phyloP scores from a whole-genome alignment of 2,329 filamentous ascomycete genomes.

The Pseudocercospora fuligena region DNA sequence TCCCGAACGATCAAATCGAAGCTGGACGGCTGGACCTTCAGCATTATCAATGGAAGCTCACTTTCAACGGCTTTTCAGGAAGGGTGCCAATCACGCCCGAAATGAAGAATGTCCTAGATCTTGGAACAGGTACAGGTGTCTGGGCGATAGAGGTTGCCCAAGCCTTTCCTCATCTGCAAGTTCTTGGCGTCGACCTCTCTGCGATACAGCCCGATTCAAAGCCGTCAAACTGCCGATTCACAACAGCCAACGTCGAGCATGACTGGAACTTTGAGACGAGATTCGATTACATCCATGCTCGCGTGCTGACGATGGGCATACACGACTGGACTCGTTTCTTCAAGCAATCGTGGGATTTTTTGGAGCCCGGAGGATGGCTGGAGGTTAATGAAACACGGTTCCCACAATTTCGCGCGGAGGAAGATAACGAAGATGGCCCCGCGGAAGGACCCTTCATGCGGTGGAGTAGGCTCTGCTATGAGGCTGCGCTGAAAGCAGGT shows the following conservation, averaged over 20 bases:
- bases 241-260: slow-evolving; percentile 52
- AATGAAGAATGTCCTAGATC: slow-evolving; percentile 43
- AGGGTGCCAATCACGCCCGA: slow-evolving; percentile 26
- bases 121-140: slow-evolving; percentile 55
- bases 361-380: slow-evolving; percentile 29
- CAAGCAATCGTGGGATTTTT: slow-evolving; percentile 18
- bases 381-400: slow-evolving; percentile 16
- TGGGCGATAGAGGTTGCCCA: slow-evolving; percentile 40
- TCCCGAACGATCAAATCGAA: slow-evolving; percentile 10
- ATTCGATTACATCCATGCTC: slow-evolving; percentile 50
- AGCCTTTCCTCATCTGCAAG: slow-evolving; percentile 30
- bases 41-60: slow-evolving; percentile 22
- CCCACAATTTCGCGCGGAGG: slow-evolving; percentile 8
- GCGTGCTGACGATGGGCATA: slow-evolving; percentile 52
- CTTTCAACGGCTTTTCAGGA: slow-evolving; percentile 22
- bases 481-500: slow-evolving; percentile 9
- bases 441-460: slow-evolving; percentile 1
- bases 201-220: slow-evolving; percentile 56
- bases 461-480: slow-evolving; percentile 6
- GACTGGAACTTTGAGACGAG: slow-evolving; percentile 46
- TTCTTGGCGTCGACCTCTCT: slow-evolving; percentile 48
- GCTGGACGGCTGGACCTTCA: slow-evolving; percentile 18
- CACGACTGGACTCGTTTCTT: slow-evolving; percentile 46
- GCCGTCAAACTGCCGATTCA: slow-evolving; percentile 53
- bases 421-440: neutral